phyloP scores from a whole-genome alignment of 345 rosid species.

The Lumnitzera littorea region DNA sequence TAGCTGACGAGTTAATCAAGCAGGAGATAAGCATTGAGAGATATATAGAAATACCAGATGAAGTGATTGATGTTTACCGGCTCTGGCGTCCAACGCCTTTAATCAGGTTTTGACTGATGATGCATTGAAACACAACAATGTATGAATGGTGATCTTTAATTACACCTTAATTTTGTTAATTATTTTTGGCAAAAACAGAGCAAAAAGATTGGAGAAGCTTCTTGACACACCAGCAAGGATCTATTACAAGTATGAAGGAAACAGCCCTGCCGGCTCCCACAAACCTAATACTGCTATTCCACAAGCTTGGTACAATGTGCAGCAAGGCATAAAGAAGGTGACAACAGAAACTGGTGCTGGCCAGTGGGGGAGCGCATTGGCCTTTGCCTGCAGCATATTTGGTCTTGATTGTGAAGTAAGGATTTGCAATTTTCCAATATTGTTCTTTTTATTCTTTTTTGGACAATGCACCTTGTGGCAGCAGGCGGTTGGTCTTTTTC shows the following conservation, averaged over 20 bases:
- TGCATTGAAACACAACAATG: too few species aligned
- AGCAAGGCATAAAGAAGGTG: constrained; percentile 66
- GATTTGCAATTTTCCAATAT: not conserved
- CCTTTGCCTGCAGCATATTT: constrained; percentile 85
- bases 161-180: too few species aligned
- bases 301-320: constrained; percentile 73
- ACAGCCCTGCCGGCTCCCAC: constrained; percentile 96
- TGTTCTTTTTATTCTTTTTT: not conserved
- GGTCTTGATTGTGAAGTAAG: constrained; percentile 73
- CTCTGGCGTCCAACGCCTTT: constrained; percentile 98
- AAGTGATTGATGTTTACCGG: constrained; percentile 68
- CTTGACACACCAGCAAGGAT: constrained; percentile 84
- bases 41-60: constrained; percentile 79
- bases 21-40: constrained; percentile 67
- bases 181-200: constrained; percentile 31
- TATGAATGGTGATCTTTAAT: too few species aligned
- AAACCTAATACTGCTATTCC: constrained; percentile 90
- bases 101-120: constrained; percentile 43
- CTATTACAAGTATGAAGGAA: constrained; percentile 92
- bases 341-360: constrained; percentile 98
- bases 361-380: constrained; percentile 92
- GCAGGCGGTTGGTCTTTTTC: too few species aligned
- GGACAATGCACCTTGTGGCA: not conserved
- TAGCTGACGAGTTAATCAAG: constrained; percentile 74
- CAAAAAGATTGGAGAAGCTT: constrained; percentile 91